A percentile compares a stretch with the other conserved stretches of the same genome.
Conservation (phyloP, 2,329 filamentous ascomycete species). For the Monilinia aucupariae region DNA sequence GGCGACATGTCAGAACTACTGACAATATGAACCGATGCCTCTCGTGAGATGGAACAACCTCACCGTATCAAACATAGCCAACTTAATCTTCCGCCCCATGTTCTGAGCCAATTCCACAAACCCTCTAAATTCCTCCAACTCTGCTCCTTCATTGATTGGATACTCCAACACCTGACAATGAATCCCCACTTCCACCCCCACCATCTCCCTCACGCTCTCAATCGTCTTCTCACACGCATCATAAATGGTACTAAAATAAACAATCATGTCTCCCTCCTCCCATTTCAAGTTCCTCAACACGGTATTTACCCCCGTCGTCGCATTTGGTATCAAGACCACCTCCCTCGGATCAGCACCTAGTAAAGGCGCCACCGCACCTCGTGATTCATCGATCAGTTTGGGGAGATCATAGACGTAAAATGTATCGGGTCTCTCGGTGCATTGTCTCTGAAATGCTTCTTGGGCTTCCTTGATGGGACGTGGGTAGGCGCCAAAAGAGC, state of each 20-base stretch:
- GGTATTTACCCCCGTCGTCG: constrained; percentile 71
- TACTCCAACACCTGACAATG: constrained; percentile 53
- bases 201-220: constrained; percentile 48
- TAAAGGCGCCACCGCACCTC: constrained; percentile 57
- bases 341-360: constrained; percentile 61
- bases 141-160: constrained; percentile 57
- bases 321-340: constrained; percentile 74
- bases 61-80: constrained; percentile 10
- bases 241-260: constrained; percentile 76
- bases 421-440: constrained; percentile 63
- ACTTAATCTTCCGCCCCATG: background rate
- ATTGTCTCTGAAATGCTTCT: constrained; percentile 55
- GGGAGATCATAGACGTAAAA: constrained; percentile 69
- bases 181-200: constrained; percentile 10
- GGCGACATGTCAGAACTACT: constrained; percentile 1
- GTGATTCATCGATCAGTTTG: constrained; percentile 55
- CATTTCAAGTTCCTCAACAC: constrained; percentile 69
- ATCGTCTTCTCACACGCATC: constrained; percentile 70
- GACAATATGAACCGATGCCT: background rate
- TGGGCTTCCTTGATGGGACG: constrained; percentile 55
- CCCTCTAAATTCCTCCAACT: background rate
- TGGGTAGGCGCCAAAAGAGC: constrained; percentile 76
- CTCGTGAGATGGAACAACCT: constrained; percentile 34
- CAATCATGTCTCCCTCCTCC: constrained; percentile 60
- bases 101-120: background rate